Evolutionary conservation across 2,329 filamentous ascomycete species (phyloP), one percentile per base, ranked within the genome.

Genomic region (Karstenula rhodostoma): DNA sequence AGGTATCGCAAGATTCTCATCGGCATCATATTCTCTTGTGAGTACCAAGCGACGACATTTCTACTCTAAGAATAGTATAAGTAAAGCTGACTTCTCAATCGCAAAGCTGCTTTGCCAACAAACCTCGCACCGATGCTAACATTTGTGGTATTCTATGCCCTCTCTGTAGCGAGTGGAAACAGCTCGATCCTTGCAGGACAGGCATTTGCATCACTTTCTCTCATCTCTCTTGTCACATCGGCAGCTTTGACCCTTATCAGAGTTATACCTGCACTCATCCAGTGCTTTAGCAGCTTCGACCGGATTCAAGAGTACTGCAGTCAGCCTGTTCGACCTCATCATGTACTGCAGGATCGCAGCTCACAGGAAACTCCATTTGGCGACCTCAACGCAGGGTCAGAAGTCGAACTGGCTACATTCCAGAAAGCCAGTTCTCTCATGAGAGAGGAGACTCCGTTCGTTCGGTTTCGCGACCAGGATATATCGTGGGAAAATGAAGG

Each of bases 291-390:
- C 19, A 56, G 59, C 47, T 62, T 58, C 42, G 59, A 62, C 29
- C 59, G 59, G 40, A 59, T 62, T 59, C 56, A 62, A 51, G 55
- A 58, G 50, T 61, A 58, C 59, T 61, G 55, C 50, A 58, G 44
- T 29, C 58, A 57, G 40, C 54, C 58, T 57, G 37, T 60, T 56
- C 58, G 46, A 56, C 58, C 53, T 47, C 53, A 33, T 19, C 57
- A 59, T 59, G 23, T 43, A 46, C 46, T 56, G 29, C 46, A 60
- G 37, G 52, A 57, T 32, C 53, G n/a, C 23, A 57, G 54, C 48
- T 50, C 29, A 23, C 42, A 53, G 17, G 47, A 54, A 42, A 48
- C 54, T 29, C 53, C 48, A 12, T 43, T 50, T 23, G 32, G 22
- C 48, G 48, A 53, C 43, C 13, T 32, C 33, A 48, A 49, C 27